phyloP scores from a whole-genome alignment of 176 grass and related monocot species.

The Cocos nucifera region DNA sequence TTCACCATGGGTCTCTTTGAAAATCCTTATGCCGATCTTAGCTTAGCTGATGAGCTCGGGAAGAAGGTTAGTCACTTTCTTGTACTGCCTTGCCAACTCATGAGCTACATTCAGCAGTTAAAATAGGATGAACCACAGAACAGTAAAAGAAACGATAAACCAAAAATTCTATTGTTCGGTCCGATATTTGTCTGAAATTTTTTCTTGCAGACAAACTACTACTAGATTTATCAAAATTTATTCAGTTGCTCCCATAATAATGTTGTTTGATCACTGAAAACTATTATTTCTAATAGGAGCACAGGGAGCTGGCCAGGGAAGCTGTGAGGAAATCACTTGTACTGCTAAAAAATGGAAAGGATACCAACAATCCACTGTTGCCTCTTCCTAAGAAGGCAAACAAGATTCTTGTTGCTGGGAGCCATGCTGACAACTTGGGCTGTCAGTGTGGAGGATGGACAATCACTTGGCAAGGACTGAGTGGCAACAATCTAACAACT shows the following conservation, averaged over 20 bases:
- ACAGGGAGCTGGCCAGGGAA: slow-evolving; percentile 10
- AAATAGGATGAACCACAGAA: too few species aligned
- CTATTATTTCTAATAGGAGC: not conserved
- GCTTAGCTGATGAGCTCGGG: slow-evolving; percentile 5
- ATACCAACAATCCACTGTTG: not conserved
- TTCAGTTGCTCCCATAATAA: too few species aligned
- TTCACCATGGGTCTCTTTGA: slow-evolving; percentile 13
- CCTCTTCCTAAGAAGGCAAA: slow-evolving; percentile 12
- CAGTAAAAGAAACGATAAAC: too few species aligned
- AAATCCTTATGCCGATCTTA: slow-evolving; percentile 12
- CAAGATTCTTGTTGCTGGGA: slow-evolving; percentile 9
- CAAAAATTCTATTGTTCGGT: too few species aligned
- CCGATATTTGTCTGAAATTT: too few species aligned
- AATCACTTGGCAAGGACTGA: slow-evolving; percentile 51
- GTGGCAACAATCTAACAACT: slow-evolving; percentile 42
- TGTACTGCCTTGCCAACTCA: too few species aligned
- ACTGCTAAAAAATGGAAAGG: slow-evolving; percentile 20
- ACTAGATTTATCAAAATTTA: not conserved
- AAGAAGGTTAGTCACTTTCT: not conserved
- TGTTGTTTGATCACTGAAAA: too few species aligned
- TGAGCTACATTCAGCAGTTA: too few species aligned
- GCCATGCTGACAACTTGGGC: slow-evolving; percentile 16
- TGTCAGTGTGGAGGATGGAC: slow-evolving; percentile 67
- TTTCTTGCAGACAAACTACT: too few species aligned
- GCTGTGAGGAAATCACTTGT: slow-evolving; percentile 24